Percentiles rank a stretch among this genome's conserved stretches.
Conservation (phyloP, 495 filamentous ascomycete species). For the Penicillium arizonense region DNA sequence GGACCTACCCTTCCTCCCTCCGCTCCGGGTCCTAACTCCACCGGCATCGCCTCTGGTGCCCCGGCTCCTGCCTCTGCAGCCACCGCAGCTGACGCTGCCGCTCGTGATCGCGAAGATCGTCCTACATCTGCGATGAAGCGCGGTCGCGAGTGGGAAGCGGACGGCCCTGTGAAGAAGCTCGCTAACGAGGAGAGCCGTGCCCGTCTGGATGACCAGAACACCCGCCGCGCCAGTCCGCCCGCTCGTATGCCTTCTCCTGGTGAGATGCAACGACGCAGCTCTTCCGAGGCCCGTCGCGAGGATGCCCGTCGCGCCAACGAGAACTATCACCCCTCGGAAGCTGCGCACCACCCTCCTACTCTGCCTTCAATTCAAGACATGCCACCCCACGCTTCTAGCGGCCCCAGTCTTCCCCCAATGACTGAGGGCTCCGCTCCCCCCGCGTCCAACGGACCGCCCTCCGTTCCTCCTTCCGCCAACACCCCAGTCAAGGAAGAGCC, state of each 20-base stretch:
- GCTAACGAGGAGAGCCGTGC: conserved; percentile 84
- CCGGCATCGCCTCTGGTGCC: conserved; percentile 74
- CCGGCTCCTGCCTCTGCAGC: conserved; percentile 72
- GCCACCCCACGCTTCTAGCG: conserved; percentile 52
- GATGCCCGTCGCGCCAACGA: conserved; percentile 70
- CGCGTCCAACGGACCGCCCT: conserved; percentile 58
- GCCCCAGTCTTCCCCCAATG: conserved; percentile 56
- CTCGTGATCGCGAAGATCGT: conserved; percentile 81
- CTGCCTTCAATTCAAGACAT: conserved; percentile 71
- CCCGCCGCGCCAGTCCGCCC: conserved; percentile 70
- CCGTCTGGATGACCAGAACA: conserved; percentile 78
- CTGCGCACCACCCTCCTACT: conserved; percentile 79
- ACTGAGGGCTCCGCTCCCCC: conserved; percentile 50
- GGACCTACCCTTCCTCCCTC: conserved; percentile 59
- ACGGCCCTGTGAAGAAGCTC: conserved; percentile 74
- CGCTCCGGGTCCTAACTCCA: conserved; percentile 59
- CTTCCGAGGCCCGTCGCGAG: conserved; percentile 70
- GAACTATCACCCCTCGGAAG: conserved; percentile 84
- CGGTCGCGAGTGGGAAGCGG: conserved; percentile 83
- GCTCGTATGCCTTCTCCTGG: conserved; percentile 60
- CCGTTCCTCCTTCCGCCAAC: conserved; percentile 45
- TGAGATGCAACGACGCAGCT: conserved; percentile 70
- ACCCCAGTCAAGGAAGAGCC: conserved; percentile 46
- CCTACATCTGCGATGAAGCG: conserved; percentile 80
- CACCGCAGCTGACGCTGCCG: conserved; percentile 71